These are phyloP conservation scores for Phyllosticta capitalensis DNA, from an alignment of 2,329 filamentous ascomycete genomes.

Conservation along the genomic window DNA sequence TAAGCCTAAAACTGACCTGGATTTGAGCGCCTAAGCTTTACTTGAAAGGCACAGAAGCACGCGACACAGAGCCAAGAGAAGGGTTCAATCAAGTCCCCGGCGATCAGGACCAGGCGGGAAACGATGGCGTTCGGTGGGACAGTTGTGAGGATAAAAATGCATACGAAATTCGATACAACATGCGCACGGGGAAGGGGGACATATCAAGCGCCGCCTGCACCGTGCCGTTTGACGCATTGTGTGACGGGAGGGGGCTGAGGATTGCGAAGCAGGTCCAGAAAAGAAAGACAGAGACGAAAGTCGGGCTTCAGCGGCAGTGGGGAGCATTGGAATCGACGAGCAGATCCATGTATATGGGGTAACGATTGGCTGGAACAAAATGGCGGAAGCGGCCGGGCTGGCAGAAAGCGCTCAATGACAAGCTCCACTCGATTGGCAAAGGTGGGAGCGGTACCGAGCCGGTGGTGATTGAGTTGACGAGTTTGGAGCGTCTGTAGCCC, in stretches of 20 bases:
- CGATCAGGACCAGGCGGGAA: not conserved
- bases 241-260: not conserved
- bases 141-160: not conserved
- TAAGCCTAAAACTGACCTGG: not conserved
- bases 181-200: not conserved
- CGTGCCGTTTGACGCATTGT: not conserved
- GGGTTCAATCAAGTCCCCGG: not conserved
- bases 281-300: not conserved
- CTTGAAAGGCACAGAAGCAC: not conserved
- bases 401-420: not conserved
- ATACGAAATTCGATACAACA: no score
- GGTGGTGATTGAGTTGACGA: not conserved
- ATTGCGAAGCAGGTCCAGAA: not conserved
- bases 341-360: not conserved
- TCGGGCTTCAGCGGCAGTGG: not conserved
- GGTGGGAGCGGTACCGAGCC: not conserved
- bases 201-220: not conserved
- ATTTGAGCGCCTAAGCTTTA: not conserved
- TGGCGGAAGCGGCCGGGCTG: not conserved
- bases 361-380: not conserved
- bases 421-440: not conserved
- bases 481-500: not conserved
- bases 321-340: not conserved
- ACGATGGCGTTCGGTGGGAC: not conserved
- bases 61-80: not conserved